Percentiles rank a stretch among this genome's conserved stretches.
Evolutionary conservation across 1,284 basidiomycete species (phyloP).

Genomic region (Ustilago nuda): DNA sequence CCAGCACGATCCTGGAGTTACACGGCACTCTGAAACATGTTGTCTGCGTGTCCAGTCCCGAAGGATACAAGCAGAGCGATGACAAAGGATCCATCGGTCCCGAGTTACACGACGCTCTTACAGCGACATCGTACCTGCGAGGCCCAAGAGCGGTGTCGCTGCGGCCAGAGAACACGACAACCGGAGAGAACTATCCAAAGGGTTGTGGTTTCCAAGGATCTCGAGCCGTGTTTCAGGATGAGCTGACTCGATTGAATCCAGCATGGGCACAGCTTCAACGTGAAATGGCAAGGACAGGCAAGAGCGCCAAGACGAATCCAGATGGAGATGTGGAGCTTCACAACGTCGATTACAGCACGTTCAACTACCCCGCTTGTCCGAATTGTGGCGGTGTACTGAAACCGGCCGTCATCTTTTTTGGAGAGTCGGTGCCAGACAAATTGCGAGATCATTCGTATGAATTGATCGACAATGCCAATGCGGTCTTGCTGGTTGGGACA

Average conservation of each 20-base stretch:
- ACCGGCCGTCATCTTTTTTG: conserved; percentile 68
- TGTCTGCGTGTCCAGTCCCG: conserved; percentile 30
- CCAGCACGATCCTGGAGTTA: conserved; percentile 63
- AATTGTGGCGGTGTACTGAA: conserved; percentile 68
- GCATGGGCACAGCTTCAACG: conserved; percentile 60
- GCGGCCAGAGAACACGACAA: conserved; percentile 41
- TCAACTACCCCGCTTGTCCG: conserved; percentile 64
- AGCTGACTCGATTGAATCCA: conserved; percentile 62
- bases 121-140: conserved; percentile 32
- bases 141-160: conserved; percentile 41
- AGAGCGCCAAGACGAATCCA: conserved; percentile 65
- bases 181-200: conserved; percentile 46
- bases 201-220: conserved; percentile 61
- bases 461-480: conserved; percentile 49
- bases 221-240: conserved; percentile 62
- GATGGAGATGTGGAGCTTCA: conserved; percentile 67
- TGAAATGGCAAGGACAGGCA: conserved; percentile 51
- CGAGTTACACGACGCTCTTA: conserved; percentile 31
- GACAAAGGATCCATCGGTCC: conserved; percentile 12
- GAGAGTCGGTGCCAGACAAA: conserved; percentile 62
- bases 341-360: conserved; percentile 65
- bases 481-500: conserved; percentile 63
- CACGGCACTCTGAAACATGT: conserved; percentile 59
- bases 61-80: background rate
- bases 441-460: conserved; percentile 51